phyloP scores from a whole-genome alignment of 139 green algal species.

The Pycnococcus provasolii region DNA sequence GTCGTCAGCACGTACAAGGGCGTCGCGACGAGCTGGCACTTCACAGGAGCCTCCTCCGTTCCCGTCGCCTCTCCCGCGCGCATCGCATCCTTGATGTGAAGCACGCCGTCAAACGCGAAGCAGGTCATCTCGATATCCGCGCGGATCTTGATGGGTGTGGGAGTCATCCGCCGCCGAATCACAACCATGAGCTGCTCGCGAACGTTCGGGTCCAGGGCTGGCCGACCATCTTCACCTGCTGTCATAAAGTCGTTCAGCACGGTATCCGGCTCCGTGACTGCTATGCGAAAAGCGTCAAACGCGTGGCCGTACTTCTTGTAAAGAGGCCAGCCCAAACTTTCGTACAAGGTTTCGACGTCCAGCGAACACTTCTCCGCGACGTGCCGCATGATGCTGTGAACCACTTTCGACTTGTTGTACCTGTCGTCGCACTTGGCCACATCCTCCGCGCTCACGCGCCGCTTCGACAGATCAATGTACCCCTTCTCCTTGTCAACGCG shows the following conservation, averaged over 20 bases:
- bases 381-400: conserved; percentile 96
- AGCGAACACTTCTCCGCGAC: conserved; percentile 68
- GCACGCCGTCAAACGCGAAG: conserved; percentile 91
- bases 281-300: conserved; percentile 67
- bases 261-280: conserved; percentile 58
- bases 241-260: conserved; percentile 40
- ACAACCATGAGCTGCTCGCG: conserved; percentile 1
- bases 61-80: conserved; percentile 44
- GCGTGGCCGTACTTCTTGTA: conserved; percentile 91
- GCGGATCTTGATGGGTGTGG: conserved; percentile 97
- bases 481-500: conserved; percentile 99
- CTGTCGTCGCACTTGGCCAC: conserved; percentile 76
- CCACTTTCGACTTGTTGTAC: conserved; percentile 95
- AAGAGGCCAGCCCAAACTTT: conserved; percentile 77
- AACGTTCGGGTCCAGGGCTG: neutral
- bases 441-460: conserved; percentile 88
- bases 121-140: conserved; percentile 97
- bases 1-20: conserved; percentile 97
- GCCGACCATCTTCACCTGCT: neutral
- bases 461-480: conserved; percentile 98
- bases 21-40: conserved; percentile 94
- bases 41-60: conserved; percentile 75
- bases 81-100: conserved; percentile 92
- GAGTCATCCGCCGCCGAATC: conserved; percentile 89
- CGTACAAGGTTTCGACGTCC: conserved; percentile 69